Evolutionary conservation across 768 basidiomycete species (phyloP), one percentile per base, ranked within the genome.

Genomic region (Pisolithus sp.): DNA sequence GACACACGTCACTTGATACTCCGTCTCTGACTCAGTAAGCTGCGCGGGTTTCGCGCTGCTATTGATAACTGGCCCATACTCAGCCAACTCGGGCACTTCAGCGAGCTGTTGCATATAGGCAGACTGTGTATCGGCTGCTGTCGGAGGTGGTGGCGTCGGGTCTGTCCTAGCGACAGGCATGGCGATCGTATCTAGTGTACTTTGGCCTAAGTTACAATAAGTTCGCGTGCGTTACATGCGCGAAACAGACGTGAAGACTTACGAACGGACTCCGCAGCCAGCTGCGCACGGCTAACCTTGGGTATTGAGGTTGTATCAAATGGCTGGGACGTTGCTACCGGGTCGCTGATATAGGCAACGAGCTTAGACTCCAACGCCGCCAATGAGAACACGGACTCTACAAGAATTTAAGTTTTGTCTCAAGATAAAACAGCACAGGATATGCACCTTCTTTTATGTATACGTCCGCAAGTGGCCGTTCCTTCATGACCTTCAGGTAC

Each of bases 1-100:
- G 69, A 96, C 90, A 59, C 90, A 91, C 9, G 88, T 83, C 44
- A 97, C 95, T 63, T 96, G 93, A 65, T 98, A 99, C 71, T 98
- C 96, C 4, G 93, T 98, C 71, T 97, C 96, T 61, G 81, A 88
- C 72, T 99, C 96, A 13, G 96, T 98, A 52, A 98, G 82, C 56
- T 86, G 89, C 21, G 78, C 71, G 10, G 87, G 84, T 58, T 83
- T 89, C 36, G 78, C 57, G 56, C 82, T 89, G 76, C 92, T 97
- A 71, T 86, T 92, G 63, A 94, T 76, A 47, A 96, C 82, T 46
- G 86, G 68, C 9, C 96, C 96, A 67, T 95, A 98, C 7, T 76
- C 72, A 5, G 79, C 79, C 53, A 99, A 81, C 62, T 97, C 90
- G 20, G 93, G 85, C 24, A 98, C 84, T 49, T 87, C 87, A 2